Evolutionary conservation across 441 rosid species (phyloP).

Genomic region (Syzygium syzygioides): DNA sequence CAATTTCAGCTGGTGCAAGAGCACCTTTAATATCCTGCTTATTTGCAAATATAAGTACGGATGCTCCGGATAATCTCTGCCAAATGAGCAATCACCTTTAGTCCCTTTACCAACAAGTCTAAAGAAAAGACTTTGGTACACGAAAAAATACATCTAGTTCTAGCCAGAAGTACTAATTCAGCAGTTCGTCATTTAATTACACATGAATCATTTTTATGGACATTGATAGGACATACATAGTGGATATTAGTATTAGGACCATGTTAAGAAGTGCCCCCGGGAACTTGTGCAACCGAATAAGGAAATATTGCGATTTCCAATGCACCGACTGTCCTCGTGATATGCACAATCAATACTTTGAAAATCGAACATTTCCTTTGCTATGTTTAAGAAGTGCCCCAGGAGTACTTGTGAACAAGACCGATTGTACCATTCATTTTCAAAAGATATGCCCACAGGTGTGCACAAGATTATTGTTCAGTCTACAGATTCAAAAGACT

Average conservation of each 20-base stretch:
- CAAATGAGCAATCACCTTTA: slow-evolving; percentile 5
- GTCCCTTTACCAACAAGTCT: not conserved
- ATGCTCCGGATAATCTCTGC: slow-evolving; percentile 92
- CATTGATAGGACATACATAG: not conserved
- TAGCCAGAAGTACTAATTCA: not conserved
- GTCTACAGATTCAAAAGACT: not conserved
- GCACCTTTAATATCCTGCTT: slow-evolving; percentile 94
- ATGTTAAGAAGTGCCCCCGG: not conserved
- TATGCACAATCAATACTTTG: not conserved
- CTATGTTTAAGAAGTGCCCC: not conserved
- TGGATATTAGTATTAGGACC: not conserved
- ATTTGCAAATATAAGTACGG: slow-evolving; percentile 77
- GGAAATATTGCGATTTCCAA: not conserved
- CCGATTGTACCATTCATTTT: not conserved
- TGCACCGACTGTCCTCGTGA: not conserved
- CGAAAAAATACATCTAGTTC: not conserved
- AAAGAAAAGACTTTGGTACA: not conserved
- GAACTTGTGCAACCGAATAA: not conserved
- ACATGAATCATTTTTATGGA: not conserved
- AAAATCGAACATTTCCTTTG: not conserved
- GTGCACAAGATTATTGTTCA: not conserved
- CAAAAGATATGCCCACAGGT: not conserved
- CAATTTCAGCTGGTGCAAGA: slow-evolving; percentile 75
- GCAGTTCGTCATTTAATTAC: not conserved
- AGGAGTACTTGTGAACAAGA: not conserved